Conservation (phyloP, 208 protist species). For the Acanthamoeba culbertsoni region DNA sequence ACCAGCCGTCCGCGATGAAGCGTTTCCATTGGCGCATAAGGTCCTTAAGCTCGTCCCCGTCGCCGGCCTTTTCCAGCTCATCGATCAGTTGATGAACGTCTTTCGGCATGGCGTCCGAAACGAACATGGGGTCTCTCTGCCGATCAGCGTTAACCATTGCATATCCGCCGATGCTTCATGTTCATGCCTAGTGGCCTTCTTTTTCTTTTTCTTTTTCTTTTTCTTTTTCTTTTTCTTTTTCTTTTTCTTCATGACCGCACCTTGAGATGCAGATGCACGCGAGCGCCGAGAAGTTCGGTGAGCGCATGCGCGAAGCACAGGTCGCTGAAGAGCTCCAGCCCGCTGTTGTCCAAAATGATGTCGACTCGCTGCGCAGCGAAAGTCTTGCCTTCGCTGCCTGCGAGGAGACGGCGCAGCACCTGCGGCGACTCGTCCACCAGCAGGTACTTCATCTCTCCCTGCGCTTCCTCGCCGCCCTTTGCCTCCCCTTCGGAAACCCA, state of each 20-base stretch:
- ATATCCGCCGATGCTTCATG: no score
- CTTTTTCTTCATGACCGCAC: background rate
- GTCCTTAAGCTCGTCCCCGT: background rate
- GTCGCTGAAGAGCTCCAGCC: slow-evolving; percentile 37
- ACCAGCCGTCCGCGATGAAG: background rate
- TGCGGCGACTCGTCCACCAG: background rate
- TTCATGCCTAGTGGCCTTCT: no score
- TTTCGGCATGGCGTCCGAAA: slow-evolving; percentile 30
- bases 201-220: no score
- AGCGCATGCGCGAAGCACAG: slow-evolving; percentile 19
- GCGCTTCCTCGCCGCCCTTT: background rate
- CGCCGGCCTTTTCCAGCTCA: background rate
- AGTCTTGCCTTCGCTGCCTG: background rate
- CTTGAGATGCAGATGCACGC: slow-evolving; percentile 19
- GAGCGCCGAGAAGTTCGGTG: background rate
- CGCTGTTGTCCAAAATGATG: slow-evolving; percentile 43
- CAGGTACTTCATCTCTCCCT: background rate
- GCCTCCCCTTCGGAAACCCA: background rate
- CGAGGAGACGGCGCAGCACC: background rate
- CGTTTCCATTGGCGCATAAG: background rate
- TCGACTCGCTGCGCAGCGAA: background rate
- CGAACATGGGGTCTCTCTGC: slow-evolving; percentile 25
- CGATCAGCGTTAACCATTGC: no score
- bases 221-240: no score
- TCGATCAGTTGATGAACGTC: background rate